Percentiles rank a stretch among this genome's conserved stretches.
Conservation (phyloP, 1,139 yeast genomes). For the Nakaseomyces sp. region DNA sequence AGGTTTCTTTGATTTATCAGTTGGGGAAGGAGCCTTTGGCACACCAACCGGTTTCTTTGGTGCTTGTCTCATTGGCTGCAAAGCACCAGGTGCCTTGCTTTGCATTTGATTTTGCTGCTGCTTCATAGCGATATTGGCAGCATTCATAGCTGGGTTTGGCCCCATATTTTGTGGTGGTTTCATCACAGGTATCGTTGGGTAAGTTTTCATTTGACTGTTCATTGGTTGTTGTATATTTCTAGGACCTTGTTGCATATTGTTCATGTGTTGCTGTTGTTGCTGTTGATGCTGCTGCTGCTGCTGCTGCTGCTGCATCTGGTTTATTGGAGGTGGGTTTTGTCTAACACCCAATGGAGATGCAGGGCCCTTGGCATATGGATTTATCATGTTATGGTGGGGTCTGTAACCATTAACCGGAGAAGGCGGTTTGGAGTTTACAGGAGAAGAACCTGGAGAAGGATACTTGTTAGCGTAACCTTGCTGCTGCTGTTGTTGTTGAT, state of each 20-base stretch:
- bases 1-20: slow-evolving; percentile 44
- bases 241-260: not conserved
- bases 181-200: slow-evolving; percentile 15
- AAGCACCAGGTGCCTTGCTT: slow-evolving; percentile 13
- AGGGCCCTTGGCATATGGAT: slow-evolving; percentile 23
- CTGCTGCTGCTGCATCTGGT: slow-evolving; percentile 8
- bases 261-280: not conserved
- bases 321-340: slow-evolving; percentile 11
- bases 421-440: slow-evolving; percentile 2
- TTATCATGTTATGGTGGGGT: slow-evolving; percentile 24
- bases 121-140: slow-evolving; percentile 20
- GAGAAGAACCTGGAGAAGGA: slow-evolving; percentile 8
- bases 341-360: slow-evolving; percentile 5
- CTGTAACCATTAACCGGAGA: slow-evolving; percentile 15
- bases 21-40: slow-evolving; percentile 26
- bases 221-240: slow-evolving; percentile 9
- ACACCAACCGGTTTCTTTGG: slow-evolving; percentile 31
- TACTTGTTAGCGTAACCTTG: slow-evolving; percentile 5
- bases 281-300: not conserved
- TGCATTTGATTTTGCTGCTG: slow-evolving; percentile 10
- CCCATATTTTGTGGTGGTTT: slow-evolving; percentile 3
- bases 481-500: slow-evolving; percentile 20
- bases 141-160: slow-evolving; percentile 20
- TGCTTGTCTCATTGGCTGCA: slow-evolving; percentile 30
- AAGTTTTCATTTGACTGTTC: slow-evolving; percentile 26